Conservation (phyloP, 306 rosid genomes). For the Medicago truncatula region DNA sequence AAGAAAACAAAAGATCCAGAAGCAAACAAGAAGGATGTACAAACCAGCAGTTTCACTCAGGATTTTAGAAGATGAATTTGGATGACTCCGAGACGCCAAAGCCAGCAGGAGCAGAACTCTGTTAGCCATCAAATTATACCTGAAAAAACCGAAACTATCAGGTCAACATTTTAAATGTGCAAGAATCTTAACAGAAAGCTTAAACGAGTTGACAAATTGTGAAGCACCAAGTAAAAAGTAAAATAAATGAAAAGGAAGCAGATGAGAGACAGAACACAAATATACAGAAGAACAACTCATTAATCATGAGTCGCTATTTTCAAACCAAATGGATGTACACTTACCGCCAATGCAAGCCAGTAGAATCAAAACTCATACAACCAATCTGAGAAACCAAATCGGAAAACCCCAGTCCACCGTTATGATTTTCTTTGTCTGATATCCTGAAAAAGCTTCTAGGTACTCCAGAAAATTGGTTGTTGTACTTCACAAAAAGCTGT, state of each 20-base stretch:
- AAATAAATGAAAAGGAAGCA: constrained; percentile 26
- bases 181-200: constrained; percentile 35
- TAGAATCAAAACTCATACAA: constrained; percentile 91
- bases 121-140: constrained; percentile 99
- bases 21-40: constrained; percentile 43
- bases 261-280: constrained; percentile 23
- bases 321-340: constrained; percentile 37
- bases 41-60: constrained; percentile 92
- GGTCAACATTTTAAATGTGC: constrained; percentile 30
- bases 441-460: constrained; percentile 80
- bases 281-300: constrained; percentile 36
- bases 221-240: constrained; percentile 29
- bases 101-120: constrained; percentile 89
- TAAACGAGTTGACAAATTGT: constrained; percentile 31
- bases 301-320: constrained; percentile 35
- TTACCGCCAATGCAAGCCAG: constrained; percentile 98
- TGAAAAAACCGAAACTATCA: constrained; percentile 43
- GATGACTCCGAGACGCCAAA: constrained; percentile 89
- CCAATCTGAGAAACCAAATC: constrained; percentile 90
- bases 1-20: constrained; percentile 11
- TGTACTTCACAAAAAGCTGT: constrained; percentile 99
- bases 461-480: constrained; percentile 97
- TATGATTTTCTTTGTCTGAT: constrained; percentile 65
- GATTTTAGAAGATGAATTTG: constrained; percentile 76
- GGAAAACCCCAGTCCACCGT: constrained; percentile 60